These are phyloP conservation scores for Phytophthora kernoviae DNA, from an alignment of 352 stramenopile genomes.

Conservation along the genomic window DNA sequence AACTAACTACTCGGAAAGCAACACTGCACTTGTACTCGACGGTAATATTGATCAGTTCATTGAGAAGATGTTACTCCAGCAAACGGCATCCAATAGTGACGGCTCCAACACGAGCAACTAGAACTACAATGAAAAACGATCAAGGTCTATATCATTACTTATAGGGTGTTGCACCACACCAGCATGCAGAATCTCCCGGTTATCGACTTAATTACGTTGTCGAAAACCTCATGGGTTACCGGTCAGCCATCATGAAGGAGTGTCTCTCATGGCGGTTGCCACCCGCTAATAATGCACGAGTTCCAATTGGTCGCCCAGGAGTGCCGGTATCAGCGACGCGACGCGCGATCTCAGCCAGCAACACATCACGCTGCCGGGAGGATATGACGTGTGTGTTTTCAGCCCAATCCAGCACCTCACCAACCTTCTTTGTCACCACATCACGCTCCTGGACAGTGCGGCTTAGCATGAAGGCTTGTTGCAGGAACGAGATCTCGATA, in stretches of 20 bases:
- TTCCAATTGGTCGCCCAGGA: conserved; percentile 18
- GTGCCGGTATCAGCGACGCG: conserved; percentile 55
- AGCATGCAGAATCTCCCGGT: too few relatives aligned
- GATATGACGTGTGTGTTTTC: conserved; percentile 77
- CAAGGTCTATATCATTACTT: too few relatives aligned
- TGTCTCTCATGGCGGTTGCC: conserved; percentile 23
- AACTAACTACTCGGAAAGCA: conserved; percentile 89
- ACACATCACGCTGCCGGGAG: conserved; percentile 68
- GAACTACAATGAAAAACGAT: not conserved
- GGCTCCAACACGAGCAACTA: conserved; percentile 4
- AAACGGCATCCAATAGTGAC: conserved; percentile 21
- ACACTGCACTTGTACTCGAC: conserved; percentile 91
- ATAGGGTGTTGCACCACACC: too few relatives aligned
- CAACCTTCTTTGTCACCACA: conserved; percentile 79
- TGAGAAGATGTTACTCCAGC: conserved; percentile 68
- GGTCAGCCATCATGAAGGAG: conserved; percentile 38
- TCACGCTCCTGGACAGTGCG: conserved; percentile 77
- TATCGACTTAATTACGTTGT: too few relatives aligned
- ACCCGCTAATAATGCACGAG: conserved; percentile 18
- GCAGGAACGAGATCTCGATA: conserved; percentile 82
- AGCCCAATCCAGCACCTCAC: conserved; percentile 85
- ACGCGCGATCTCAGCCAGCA: conserved; percentile 73
- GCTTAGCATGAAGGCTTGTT: conserved; percentile 87
- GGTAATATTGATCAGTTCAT: conserved; percentile 88
- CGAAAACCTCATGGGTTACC: conserved; percentile 4